phyloP scores from a whole-genome alignment of 208 protist genomes.

The Trypanosoma rangeli region DNA sequence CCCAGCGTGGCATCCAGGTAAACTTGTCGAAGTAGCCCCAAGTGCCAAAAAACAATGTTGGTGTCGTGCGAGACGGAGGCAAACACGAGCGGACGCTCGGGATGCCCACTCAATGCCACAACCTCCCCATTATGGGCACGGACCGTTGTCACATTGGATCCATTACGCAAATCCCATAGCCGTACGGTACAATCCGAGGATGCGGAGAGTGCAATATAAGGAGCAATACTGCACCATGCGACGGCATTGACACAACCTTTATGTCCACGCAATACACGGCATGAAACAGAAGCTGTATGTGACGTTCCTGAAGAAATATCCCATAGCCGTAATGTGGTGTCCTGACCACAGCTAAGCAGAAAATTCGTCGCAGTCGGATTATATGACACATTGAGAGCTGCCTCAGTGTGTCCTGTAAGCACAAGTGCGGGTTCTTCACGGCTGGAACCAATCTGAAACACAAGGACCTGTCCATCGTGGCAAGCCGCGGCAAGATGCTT shows the following conservation, averaged over 20 bases:
- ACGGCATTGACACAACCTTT: constrained; percentile 65
- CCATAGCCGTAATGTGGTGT: constrained; percentile 91
- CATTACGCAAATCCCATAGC: constrained; percentile 88
- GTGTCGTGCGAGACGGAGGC: constrained; percentile 88
- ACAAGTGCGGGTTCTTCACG: constrained; percentile 43
- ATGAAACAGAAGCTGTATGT: constrained; percentile 66
- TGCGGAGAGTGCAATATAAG: constrained; percentile 82
- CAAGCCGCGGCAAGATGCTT: constrained; percentile 81
- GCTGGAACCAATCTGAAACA: constrained; percentile 69
- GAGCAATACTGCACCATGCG: constrained; percentile 82
- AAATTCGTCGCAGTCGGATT: constrained; percentile 71
- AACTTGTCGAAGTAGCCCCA: constrained; percentile 66
- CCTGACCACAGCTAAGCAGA: constrained; percentile 84
- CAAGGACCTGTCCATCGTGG: constrained; percentile 75
- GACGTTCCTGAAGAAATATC: constrained; percentile 62
- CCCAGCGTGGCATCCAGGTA: constrained; percentile 75
- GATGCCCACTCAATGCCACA: constrained; percentile 70
- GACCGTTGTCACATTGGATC: constrained; percentile 55
- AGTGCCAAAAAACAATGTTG: constrained; percentile 84
- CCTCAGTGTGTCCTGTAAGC: constrained; percentile 77
- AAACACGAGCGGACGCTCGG: constrained; percentile 88
- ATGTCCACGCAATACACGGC: constrained; percentile 80
- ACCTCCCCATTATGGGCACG: constrained; percentile 90
- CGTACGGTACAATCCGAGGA: constrained; percentile 82
- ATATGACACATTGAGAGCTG: constrained; percentile 75